These are phyloP conservation scores for Paecilomyces dactylethromorphus DNA, from an alignment of 2,329 filamentous ascomycete genomes.

Conservation along the genomic window DNA sequence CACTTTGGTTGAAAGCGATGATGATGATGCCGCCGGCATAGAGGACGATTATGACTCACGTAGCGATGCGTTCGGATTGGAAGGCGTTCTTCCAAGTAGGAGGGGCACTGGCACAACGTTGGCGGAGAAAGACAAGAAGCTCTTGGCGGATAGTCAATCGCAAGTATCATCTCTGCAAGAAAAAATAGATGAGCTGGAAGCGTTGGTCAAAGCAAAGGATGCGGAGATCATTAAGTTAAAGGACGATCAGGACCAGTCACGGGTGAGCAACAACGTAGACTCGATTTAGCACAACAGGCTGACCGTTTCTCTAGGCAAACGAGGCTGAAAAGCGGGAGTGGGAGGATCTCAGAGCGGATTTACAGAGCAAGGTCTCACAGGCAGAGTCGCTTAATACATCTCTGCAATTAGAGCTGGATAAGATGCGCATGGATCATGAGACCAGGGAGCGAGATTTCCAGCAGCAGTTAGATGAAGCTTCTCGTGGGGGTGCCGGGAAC, in stretches of 20 bases:
- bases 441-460: constrained; percentile 57
- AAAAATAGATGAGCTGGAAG: constrained; percentile 67
- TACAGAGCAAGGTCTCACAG: constrained; percentile 69
- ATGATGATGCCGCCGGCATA: constrained; percentile 60
- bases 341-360: constrained; percentile 54
- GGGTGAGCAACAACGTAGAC: constrained; percentile 23
- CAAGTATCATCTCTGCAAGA: constrained; percentile 70
- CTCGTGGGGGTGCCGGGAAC: constrained; percentile 29
- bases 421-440: constrained; percentile 62
- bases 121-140: constrained; percentile 58
- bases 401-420: constrained; percentile 71
- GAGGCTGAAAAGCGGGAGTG: constrained; percentile 65
- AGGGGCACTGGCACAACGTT: constrained; percentile 44
- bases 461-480: constrained; percentile 50
- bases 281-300: constrained; percentile 1
- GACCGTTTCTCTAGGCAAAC: constrained; percentile 29
- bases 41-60: constrained; percentile 54
- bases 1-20: constrained; percentile 93
- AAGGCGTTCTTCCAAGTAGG: constrained; percentile 41
- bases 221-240: constrained; percentile 59
- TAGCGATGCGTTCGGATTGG: constrained; percentile 58
- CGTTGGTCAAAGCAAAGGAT: constrained; percentile 62
- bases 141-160: constrained; percentile 71
- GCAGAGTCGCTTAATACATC: constrained; percentile 73
- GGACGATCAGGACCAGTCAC: constrained; percentile 48